phyloP scores from a whole-genome alignment of 2,329 filamentous ascomycete genomes.

The Claviceps purpurea region DNA sequence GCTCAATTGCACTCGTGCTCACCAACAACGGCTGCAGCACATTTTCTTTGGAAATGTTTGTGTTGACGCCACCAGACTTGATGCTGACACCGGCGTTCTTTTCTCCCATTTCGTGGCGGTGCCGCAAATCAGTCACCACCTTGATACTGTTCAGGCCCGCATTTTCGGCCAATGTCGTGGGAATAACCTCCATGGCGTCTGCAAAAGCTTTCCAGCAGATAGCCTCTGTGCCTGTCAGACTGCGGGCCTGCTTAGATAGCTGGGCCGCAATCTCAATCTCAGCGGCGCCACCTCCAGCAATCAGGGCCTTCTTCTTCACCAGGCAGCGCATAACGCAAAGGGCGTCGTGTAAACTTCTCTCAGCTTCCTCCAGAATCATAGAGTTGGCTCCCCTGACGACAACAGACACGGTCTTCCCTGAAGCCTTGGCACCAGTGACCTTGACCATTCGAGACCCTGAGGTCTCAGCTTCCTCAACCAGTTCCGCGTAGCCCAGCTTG shows the following conservation, averaged over 20 bases:
- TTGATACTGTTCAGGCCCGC: conserved; percentile 97
- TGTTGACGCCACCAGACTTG: conserved; percentile 92
- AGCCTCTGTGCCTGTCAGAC: conserved; percentile 78
- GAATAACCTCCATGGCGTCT: conserved; percentile 92
- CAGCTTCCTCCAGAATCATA: conserved; percentile 90
- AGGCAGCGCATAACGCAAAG: conserved; percentile 94
- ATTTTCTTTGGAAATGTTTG: conserved; percentile 92
- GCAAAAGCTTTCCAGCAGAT: conserved; percentile 99
- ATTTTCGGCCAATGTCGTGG: conserved; percentile 93
- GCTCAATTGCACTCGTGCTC: conserved; percentile 91
- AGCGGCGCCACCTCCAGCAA: conserved; percentile 89
- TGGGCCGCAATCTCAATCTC: conserved; percentile 92
- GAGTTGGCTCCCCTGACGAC: conserved; percentile 89
- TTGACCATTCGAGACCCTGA: conserved; percentile 88
- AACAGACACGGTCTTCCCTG: conserved; percentile 82
- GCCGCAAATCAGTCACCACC: conserved; percentile 89
- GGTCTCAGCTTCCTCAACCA: conserved; percentile 83
- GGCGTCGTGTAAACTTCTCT: conserved; percentile 91
- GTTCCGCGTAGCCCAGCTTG: conserved; percentile 85
- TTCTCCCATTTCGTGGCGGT: conserved; percentile 89
- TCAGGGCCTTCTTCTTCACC: conserved; percentile 99
- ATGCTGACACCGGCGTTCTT: conserved; percentile 95
- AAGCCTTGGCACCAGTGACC: conserved; percentile 76
- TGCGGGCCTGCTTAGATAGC: conserved; percentile 68
- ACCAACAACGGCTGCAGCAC: conserved; percentile 92